phyloP scores from a whole-genome alignment of 257 asterid species.

The Solanum chilense region DNA sequence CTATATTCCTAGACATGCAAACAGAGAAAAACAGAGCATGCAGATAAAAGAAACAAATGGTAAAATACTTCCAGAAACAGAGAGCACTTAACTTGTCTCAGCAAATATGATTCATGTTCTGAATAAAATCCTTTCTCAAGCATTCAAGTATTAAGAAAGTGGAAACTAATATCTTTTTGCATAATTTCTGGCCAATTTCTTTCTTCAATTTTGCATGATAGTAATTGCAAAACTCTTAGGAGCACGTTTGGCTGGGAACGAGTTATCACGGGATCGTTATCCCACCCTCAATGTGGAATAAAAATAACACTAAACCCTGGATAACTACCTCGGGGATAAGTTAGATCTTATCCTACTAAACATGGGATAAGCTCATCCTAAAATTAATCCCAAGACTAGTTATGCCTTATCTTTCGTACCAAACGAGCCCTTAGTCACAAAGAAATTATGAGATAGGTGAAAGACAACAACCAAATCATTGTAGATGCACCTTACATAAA shows the following conservation, averaged over 20 bases:
- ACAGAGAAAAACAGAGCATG: not conserved
- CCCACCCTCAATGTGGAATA: not conserved
- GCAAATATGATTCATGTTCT: not conserved
- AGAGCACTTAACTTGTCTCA: not conserved
- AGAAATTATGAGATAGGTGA: too few species aligned
- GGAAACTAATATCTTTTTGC: not conserved
- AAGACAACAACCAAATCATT: not conserved
- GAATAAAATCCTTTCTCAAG: not conserved
- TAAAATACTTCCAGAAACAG: not conserved
- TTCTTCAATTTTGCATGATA: not conserved
- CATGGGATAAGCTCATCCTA: not conserved
- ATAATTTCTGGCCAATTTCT: not conserved
- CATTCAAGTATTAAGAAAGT: not conserved
- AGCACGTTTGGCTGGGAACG: not conserved
- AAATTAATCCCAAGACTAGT: not conserved
- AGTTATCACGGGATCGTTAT: not conserved
- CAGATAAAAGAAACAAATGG: not conserved
- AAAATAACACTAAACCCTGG: not conserved
- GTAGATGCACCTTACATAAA: not conserved
- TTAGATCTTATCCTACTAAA: not conserved
- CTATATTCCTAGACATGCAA: conserved; percentile 1
- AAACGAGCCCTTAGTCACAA: too few species aligned
- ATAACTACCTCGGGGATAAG: not conserved
- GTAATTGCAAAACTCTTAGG: not conserved
- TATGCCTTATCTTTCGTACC: not conserved